These are phyloP conservation scores for Cladosporium austrohemisphaericum DNA, from an alignment of 2,329 filamentous ascomycete species.

Conservation along the genomic window DNA sequence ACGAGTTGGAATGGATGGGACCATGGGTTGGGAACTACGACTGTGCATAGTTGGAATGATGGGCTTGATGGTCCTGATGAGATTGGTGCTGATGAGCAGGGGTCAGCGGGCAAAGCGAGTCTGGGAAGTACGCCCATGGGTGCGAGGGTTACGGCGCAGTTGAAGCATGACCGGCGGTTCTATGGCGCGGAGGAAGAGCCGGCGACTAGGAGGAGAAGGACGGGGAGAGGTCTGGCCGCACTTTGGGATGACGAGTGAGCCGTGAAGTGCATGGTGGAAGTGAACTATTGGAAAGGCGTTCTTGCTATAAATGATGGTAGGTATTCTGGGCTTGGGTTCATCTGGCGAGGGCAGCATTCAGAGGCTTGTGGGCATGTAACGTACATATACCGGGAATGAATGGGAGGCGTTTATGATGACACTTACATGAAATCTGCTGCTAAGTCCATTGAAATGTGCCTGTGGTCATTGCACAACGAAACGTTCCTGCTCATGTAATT, in stretches of 20 bases:
- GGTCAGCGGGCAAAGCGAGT: constrained; percentile 31
- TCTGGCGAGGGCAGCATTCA: background rate
- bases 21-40: constrained; percentile 69
- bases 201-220: constrained; percentile 22
- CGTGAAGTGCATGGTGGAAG: background rate
- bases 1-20: constrained; percentile 80
- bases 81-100: constrained; percentile 49
- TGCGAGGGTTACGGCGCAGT: constrained; percentile 56
- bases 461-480: no score
- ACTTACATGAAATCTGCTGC: no score
- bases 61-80: constrained; percentile 51
- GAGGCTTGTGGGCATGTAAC: background rate
- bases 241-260: constrained; percentile 24
- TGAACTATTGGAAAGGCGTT: background rate
- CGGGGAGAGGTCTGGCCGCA: constrained; percentile 26
- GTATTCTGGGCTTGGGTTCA: no score
- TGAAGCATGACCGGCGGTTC: constrained; percentile 48
- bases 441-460: no score
- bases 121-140: constrained; percentile 47
- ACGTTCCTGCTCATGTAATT: no score
- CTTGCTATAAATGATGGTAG: background rate
- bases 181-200: constrained; percentile 29
- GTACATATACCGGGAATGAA: no score
- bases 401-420: no score
- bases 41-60: constrained; percentile 74